Evolutionary conservation across 768 basidiomycete species (phyloP).

Genomic region (Auriscalpium orientale): DNA sequence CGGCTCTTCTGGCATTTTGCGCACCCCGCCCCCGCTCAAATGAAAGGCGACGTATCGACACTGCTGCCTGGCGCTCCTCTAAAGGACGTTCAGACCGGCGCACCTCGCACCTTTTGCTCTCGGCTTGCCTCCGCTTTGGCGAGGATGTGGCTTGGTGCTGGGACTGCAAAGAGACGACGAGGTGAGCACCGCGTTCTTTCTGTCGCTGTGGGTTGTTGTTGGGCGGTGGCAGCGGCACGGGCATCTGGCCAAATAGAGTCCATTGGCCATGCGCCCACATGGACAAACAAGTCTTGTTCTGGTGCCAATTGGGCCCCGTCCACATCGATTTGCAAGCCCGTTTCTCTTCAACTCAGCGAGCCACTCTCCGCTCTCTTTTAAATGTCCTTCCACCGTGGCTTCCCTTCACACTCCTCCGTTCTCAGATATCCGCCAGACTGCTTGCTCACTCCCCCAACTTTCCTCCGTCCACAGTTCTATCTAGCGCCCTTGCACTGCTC

Average conservation of each 20-base stretch:
- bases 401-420: neutral
- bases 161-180: neutral
- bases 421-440: neutral
- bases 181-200: neutral
- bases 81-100: no score
- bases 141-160: neutral
- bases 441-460: neutral
- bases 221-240: neutral
- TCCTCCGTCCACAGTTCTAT: neutral
- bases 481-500: neutral
- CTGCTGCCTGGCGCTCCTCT: neutral
- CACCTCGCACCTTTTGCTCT: neutral
- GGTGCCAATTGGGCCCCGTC: constrained; percentile 4
- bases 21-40: neutral
- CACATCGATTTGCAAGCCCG: neutral
- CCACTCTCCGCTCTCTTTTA: neutral
- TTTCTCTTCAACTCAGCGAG: constrained; percentile 5
- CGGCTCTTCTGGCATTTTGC: neutral
- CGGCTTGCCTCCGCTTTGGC: neutral
- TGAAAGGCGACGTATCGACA: neutral
- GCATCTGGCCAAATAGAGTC: constrained; percentile 20
- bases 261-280: constrained; percentile 31
- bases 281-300: constrained; percentile 35
- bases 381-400: neutral
- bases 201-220: constrained; percentile 4